Percentiles rank a stretch among this genome's conserved stretches.
These are phyloP conservation scores for Diplosphaera chodatii DNA, from an alignment of 139 green algal genomes.

Conservation along the genomic window DNA sequence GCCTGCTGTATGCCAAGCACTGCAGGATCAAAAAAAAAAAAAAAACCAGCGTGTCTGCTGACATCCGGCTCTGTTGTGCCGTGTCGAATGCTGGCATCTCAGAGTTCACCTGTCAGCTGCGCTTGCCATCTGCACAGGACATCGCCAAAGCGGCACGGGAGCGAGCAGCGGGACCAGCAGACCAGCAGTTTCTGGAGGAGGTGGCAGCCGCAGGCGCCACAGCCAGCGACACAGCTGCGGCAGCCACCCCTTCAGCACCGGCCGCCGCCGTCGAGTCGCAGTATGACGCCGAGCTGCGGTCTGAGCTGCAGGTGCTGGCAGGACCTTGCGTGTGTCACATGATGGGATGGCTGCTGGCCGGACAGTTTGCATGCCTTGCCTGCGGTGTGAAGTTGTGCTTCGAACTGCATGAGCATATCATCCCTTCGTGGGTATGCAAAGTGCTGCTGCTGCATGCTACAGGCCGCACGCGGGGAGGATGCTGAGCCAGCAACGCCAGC, in stretches of 20 bases:
- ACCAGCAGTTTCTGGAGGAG: slow-evolving; percentile 29
- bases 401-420: no score
- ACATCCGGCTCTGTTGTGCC: no score
- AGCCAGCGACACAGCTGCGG: slow-evolving; percentile 7
- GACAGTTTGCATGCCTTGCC: no score
- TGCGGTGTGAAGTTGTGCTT: no score
- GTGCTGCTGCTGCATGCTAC: neutral
- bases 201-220: slow-evolving; percentile 21
- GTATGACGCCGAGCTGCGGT: slow-evolving; percentile 55
- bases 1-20: neutral
- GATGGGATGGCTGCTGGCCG: no score
- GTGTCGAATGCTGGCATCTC: no score
- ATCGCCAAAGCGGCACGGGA: slow-evolving; percentile 49
- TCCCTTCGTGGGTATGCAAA: no score
- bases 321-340: no score
- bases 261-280: slow-evolving; percentile 35
- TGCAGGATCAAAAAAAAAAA: neutral
- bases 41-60: no score
- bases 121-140: slow-evolving; percentile 35
- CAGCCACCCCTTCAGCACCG: no score
- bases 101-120: neutral
- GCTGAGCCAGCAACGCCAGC: slow-evolving; percentile 1
- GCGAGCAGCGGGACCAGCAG: slow-evolving; percentile 32
- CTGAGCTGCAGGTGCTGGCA: slow-evolving; percentile 45
- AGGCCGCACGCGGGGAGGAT: neutral